Base-by-base conservation (phyloP, 2,329 filamentous ascomycete species). In the Berkeleyomyces basicola region DNA sequence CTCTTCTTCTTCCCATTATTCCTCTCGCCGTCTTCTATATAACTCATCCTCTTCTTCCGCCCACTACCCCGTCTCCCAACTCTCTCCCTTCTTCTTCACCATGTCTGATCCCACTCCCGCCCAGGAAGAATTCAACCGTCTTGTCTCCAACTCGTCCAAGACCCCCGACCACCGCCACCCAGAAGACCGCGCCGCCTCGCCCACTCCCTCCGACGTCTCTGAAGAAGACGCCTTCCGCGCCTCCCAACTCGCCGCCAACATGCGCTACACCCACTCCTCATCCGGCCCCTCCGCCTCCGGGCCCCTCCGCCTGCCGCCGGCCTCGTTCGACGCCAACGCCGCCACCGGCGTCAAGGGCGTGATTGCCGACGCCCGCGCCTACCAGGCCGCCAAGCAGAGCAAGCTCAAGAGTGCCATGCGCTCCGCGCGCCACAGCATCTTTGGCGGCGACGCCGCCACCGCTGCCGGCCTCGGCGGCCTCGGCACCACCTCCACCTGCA, bases 301-400 rank as follows among this genome's bases (percentile, higher is more conserved):
- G 64, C 77, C 77, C 63, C 73, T 88, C 69, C 80, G 79, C 70
- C 81, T 87, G 65, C 83, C 83, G 11, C 82, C 82, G 7, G 76
- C 76, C 10, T 79, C 77, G 63, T 85, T 86, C 69, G 82, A 88
- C 71, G 82, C 77, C 61, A 84, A 86, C 64, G 81, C 83, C 67
- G 84, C 87, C 67, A 92, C 88, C 2, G 88, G 88, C 57, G 88
- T 90, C 67, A 92, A 92, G 76, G 88, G 88, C 66, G 88, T 93
- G 72, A 92, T 93, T 70, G 87, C 88, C 68, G 88, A 93, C 71
- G 88, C 88, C 44, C 80, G 87, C 69, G 83, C 84, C 69, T 92
- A 86, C 72, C 86, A 89, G 74, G 78, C 82, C 69, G 86, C 86
- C 10, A 78, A 79, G 67, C 78, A 78, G 69, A 74, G 70, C 68